Percentiles rank a stretch among this genome's conserved stretches.
Evolutionary conservation across 129 eudicot species (phyloP).

Genomic region (Flaveria bidentis): DNA sequence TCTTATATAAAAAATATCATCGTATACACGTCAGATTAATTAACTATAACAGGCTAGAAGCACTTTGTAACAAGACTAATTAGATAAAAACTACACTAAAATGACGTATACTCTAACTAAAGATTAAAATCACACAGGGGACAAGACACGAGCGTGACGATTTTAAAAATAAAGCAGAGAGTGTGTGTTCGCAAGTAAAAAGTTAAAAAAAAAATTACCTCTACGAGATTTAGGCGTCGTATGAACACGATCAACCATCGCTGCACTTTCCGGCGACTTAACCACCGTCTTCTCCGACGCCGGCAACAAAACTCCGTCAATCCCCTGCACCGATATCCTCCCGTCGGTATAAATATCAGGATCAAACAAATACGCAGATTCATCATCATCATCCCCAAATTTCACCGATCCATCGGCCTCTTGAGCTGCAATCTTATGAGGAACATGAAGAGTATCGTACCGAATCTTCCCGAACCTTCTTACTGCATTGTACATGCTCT

Average conservation of each 20-base stretch:
- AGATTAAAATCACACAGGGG: no score
- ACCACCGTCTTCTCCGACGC: conserved; percentile 39
- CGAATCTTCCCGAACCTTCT: conserved; percentile 78
- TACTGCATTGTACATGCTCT: conserved; percentile 89
- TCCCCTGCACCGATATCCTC: conserved; percentile 91
- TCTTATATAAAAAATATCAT: no score
- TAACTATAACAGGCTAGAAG: no score
- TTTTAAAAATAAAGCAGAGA: no score
- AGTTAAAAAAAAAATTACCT: conserved; percentile 46
- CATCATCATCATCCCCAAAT: conserved; percentile 66
- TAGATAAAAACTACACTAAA: no score
- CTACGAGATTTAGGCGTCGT: conserved; percentile 51
- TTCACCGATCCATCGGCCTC: conserved; percentile 96
- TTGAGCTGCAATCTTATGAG: conserved; percentile 72
- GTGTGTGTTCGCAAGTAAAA: no score
- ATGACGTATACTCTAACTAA: no score
- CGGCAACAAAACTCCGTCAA: conserved; percentile 86
- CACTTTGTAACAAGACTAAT: no score
- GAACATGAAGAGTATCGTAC: conserved; percentile 72
- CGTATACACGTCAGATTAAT: no score
- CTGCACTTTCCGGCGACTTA: conserved; percentile 18
- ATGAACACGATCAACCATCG: conserved; percentile 29
- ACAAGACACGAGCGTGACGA: no score
- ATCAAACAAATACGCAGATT: conserved; percentile 79
- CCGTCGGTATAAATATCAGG: conserved; percentile 97